Conservation (phyloP, 495 filamentous ascomycete species). For the Cercophora scortea region DNA sequence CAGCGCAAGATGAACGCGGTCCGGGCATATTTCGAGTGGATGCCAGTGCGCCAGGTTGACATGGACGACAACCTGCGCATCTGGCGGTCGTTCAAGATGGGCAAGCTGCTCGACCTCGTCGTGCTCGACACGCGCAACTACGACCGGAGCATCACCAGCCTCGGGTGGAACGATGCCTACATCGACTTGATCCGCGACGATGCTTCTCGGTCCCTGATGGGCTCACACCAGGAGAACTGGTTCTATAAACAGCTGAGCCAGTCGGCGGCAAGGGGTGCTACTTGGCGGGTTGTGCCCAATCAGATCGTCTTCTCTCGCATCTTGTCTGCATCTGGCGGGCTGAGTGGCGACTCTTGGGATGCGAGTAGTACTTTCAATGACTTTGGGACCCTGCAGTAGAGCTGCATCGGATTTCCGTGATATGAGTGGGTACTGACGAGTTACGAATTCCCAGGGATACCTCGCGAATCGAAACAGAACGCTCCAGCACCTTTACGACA, state of each 20-base stretch:
- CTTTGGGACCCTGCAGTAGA: not conserved
- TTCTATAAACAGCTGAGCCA: conserved; percentile 52
- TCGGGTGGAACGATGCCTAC: conserved; percentile 46
- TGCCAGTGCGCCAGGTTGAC: conserved; percentile 50
- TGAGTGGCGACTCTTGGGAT: conserved; percentile 57
- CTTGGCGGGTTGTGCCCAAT: conserved; percentile 58
- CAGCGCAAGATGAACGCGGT: conserved; percentile 63
- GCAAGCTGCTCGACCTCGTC: conserved; percentile 56
- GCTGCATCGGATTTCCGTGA: not conserved
- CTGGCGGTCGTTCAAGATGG: conserved; percentile 60
- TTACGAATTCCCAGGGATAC: conserved; percentile 37
- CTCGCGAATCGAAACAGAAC: conserved; percentile 56
- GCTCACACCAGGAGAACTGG: conserved; percentile 58
- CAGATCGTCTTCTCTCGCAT: conserved; percentile 58
- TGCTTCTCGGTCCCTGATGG: conserved; percentile 54
- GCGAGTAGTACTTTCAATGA: not conserved
- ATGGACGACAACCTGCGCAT: conserved; percentile 65
- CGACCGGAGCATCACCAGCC: conserved; percentile 47
- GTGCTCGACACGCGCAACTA: conserved; percentile 65
- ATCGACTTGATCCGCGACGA: conserved; percentile 50
- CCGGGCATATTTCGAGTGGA: conserved; percentile 67
- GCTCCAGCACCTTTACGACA: conserved; percentile 47
- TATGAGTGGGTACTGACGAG: not conserved
- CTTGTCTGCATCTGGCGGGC: conserved; percentile 39
- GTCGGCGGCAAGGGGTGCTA: conserved; percentile 46